Base-by-base conservation (phyloP, 148 eudicot genomes). In the Rhododendron mucronatum region DNA sequence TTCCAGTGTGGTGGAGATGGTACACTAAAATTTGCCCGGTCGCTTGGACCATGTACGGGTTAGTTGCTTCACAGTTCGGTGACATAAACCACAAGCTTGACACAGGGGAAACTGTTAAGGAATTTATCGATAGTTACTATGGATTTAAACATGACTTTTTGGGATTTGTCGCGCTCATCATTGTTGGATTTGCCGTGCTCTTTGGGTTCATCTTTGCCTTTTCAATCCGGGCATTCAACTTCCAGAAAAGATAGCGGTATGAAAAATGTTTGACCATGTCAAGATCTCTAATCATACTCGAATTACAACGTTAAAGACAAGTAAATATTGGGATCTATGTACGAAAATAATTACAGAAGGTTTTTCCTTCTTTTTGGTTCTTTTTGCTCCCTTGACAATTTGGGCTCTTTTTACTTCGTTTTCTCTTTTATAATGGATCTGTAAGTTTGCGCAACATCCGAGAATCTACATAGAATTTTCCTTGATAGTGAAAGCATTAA, bases 1-100 rank as follows among this genome's bases (percentile, higher is more conserved):
- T 93, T 76, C 98, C 98, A 2, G 80, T 91, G 4, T 92, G 94
- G 94, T 92, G 94, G 94, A 90, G 93, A 81, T 92, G 93, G 93
- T 90, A 86, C 86, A 91, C 87, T 47, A 89, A 83, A 48, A 74
- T 87, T 14, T 84, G 85, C 26, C 95, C 95, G 0, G 41, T 89
- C 45, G 53, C 88, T 14, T 93, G 92, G 92, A 90, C 91, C 41
- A 30, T 91, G 51, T 93, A 90, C 45, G 93, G 93, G 50, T 69
- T 91, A 35, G 85, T 93, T 12, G 82, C 88, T 45, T 93, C 93
- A 20, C 95, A 93, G 41, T 91, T 86, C 7, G 92, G 90, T 51
- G 93, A 91, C 82, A 21, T 90, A 28, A 26, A 84, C 4, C 80
- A 77, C 41, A 69, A 30, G 23, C 47, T 14, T 15, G 90, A 86